Conservation (phyloP, 2,329 filamentous ascomycete genomes). For the Colletotrichum cuscutae region DNA sequence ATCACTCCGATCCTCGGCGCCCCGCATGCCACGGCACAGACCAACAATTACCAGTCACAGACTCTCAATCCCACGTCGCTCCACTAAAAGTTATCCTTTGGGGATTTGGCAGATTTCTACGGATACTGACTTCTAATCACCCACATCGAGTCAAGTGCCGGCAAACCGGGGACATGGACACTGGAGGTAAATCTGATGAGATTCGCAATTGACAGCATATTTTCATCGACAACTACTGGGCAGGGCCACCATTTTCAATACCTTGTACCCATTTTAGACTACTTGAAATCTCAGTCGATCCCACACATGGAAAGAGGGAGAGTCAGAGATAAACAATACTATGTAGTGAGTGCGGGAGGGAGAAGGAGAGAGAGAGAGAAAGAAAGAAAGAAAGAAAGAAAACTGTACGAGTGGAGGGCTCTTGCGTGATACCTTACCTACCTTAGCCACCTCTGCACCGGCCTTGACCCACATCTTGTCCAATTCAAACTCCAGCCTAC, state of each 20-base stretch:
- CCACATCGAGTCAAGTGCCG: not conserved
- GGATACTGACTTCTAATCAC: not conserved
- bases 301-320: not conserved
- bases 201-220: not conserved
- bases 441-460: too few relatives aligned
- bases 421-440: not conserved
- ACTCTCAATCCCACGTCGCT: not conserved
- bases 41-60: not conserved
- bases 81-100: not conserved
- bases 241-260: not conserved
- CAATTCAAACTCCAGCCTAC: not conserved
- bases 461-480: too few relatives aligned
- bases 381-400: too few relatives aligned
- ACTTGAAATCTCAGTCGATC: not conserved
- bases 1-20: constrained; percentile 7
- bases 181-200: not conserved
- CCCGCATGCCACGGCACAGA: not conserved
- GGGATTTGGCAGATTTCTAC: not conserved
- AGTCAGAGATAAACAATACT: not conserved
- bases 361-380: not conserved
- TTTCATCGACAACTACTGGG: not conserved
- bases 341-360: not conserved
- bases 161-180: not conserved
- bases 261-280: not conserved
- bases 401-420: not conserved